Evolutionary conservation across 1,284 basidiomycete genomes (phyloP).

Genomic region (Microbotryum lychnidis-dioicae): DNA sequence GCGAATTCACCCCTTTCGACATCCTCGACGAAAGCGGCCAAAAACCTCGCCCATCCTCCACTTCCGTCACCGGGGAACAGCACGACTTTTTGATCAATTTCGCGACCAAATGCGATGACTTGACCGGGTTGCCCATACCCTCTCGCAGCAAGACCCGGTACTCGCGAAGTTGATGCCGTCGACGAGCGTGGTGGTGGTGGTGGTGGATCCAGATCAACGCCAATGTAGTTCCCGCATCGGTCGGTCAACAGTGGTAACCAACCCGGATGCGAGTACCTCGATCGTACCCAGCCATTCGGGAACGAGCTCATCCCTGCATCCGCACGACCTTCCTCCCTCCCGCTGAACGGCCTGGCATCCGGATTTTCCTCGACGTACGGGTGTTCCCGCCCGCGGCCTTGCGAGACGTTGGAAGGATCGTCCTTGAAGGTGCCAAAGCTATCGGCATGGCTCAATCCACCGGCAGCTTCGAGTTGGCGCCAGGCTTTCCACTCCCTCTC

Average conservation of each 20-base stretch:
- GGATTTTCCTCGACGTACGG: constrained; percentile 42
- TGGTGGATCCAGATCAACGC: constrained; percentile 83
- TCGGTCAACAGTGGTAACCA: constrained; percentile 95
- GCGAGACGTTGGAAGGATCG: constrained; percentile 1
- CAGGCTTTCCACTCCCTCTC: constrained; percentile 89
- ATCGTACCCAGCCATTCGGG: constrained; percentile 82
- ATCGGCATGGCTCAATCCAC: constrained; percentile 6
- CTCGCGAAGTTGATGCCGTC: too few species aligned
- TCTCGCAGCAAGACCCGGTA: neutral
- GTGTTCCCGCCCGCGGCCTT: constrained; percentile 7
- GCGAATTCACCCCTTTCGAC: constrained; percentile 68
- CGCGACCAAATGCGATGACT: constrained; percentile 93
- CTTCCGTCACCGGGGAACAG: constrained; percentile 82
- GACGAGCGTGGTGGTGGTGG: constrained; percentile 17
- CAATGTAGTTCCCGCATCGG: constrained; percentile 91
- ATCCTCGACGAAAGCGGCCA: constrained; percentile 87
- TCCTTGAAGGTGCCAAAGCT: constrained; percentile 13
- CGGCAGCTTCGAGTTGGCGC: constrained; percentile 64
- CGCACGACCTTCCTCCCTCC: neutral
- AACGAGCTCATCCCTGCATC: constrained; percentile 69
- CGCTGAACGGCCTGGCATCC: constrained; percentile 9
- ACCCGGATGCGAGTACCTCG: constrained; percentile 82
- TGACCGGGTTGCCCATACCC: constrained; percentile 66
- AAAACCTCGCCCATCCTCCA: constrained; percentile 89
- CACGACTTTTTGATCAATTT: constrained; percentile 97